Conservation (phyloP, 2,329 filamentous ascomycete species). For the Cladobotryum protrusum region DNA sequence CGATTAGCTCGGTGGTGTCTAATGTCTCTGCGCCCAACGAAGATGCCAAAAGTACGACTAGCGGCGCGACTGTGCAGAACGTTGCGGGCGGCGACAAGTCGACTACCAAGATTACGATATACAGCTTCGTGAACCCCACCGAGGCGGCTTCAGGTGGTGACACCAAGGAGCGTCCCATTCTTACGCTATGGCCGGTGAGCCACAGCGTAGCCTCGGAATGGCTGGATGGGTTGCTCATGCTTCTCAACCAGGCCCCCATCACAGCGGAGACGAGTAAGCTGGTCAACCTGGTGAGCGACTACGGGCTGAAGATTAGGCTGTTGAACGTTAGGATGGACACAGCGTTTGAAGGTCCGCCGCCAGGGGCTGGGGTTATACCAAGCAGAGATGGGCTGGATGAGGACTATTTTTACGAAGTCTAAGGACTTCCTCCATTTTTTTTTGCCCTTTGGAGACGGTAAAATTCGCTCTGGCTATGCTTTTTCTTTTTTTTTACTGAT, state of each 20-base stretch:
- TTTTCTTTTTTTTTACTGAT: background rate
- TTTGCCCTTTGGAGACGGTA: background rate
- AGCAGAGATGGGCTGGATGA: slow-evolving; percentile 81
- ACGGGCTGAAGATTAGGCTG: slow-evolving; percentile 85
- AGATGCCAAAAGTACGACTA: slow-evolving; percentile 40
- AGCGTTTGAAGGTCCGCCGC: slow-evolving; percentile 57
- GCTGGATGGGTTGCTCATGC: slow-evolving; percentile 91
- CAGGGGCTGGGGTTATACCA: slow-evolving; percentile 70
- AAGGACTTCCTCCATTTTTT: background rate
- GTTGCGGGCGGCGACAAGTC: slow-evolving; percentile 33
- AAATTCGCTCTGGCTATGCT: background rate
- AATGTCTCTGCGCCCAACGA: slow-evolving; percentile 69
- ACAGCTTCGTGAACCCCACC: slow-evolving; percentile 55
- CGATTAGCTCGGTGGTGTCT: slow-evolving; percentile 87
- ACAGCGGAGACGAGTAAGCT: slow-evolving; percentile 94
- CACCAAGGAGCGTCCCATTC: slow-evolving; percentile 61
- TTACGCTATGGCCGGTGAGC: slow-evolving; percentile 76
- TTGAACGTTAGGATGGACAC: slow-evolving; percentile 86
- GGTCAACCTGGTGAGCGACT: slow-evolving; percentile 77
- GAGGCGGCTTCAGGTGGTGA: slow-evolving; percentile 31
- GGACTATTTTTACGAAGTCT: slow-evolving; percentile 86
- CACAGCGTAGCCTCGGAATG: slow-evolving; percentile 88
- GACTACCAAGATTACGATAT: slow-evolving; percentile 86
- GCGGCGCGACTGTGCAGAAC: slow-evolving; percentile 37
- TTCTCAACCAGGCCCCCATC: slow-evolving; percentile 90